Evolutionary conservation across 1,139 yeast genomes (phyloP).

Genomic region (Candida sp.): DNA sequence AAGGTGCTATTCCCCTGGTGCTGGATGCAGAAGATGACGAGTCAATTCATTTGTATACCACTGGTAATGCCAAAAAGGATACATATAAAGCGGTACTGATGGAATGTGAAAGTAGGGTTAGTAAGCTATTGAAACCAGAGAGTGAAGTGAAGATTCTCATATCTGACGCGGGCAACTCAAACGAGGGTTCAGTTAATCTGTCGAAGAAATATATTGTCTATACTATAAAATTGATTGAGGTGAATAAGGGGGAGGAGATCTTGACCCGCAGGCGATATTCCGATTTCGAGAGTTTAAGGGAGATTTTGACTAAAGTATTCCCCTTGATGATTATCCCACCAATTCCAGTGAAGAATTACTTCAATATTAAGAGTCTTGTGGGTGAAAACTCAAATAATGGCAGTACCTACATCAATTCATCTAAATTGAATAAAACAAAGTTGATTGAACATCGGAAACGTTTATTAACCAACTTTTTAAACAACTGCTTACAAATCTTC

Average conservation of each 20-base stretch:
- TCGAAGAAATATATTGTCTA: constrained; percentile 74
- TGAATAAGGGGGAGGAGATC: constrained; percentile 39
- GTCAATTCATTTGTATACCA: constrained; percentile 15
- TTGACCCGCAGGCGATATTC: constrained; percentile 82
- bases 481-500: constrained; percentile 63
- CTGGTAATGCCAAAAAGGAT: constrained; percentile 9
- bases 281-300: constrained; percentile 84
- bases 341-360: constrained; percentile 85
- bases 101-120: constrained; percentile 36
- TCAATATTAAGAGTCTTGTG: constrained; percentile 33
- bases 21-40: constrained; percentile 18
- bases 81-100: constrained; percentile 28
- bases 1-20: constrained; percentile 1
- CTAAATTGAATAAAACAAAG: constrained; percentile 37
- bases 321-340: constrained; percentile 90
- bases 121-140: constrained; percentile 28
- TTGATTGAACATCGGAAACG: constrained; percentile 67
- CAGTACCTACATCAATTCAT: constrained; percentile 38
- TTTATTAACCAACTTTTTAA: constrained; percentile 71
- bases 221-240: constrained; percentile 56
- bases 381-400: constrained; percentile 21
- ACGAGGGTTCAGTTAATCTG: constrained; percentile 62
- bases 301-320: constrained; percentile 63
- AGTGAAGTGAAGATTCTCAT: constrained; percentile 48
- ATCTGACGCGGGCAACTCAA: constrained; percentile 73